Evolutionary conservation across 352 stramenopile species (phyloP).

Genomic region (Saprolegnia diclina): DNA sequence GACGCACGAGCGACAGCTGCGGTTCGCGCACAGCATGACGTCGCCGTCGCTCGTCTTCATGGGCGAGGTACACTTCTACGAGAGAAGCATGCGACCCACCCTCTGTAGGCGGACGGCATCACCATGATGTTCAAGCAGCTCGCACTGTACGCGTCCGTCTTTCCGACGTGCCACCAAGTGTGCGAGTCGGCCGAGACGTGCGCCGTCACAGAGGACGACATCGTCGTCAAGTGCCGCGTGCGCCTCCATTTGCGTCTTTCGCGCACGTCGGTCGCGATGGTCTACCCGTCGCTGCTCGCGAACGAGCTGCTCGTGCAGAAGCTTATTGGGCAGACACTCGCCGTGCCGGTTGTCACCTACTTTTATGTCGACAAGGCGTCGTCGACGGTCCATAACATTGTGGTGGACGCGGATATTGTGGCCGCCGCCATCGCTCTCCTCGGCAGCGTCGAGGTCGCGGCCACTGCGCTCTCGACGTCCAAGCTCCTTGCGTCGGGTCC

Average conservation of each 20-base stretch:
- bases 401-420: not conserved
- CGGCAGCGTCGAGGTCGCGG: not conserved
- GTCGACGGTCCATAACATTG: not conserved
- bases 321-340: not conserved
- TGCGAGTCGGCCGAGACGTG: not conserved
- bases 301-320: slow-evolving; percentile 11
- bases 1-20: not conserved
- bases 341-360: not conserved
- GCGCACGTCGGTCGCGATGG: not conserved
- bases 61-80: not conserved
- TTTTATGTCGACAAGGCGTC: slow-evolving; percentile 1
- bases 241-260: slow-evolving; percentile 1
- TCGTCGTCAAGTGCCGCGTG: not conserved
- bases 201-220: not conserved
- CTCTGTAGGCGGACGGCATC: not conserved
- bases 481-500: too few relatives aligned
- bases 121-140: not conserved
- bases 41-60: not conserved
- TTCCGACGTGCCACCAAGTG: not conserved
- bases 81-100: too few relatives aligned
- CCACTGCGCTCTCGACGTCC: not conserved
- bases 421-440: not conserved
- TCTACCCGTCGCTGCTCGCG: slow-evolving; percentile 7
- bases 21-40: not conserved
- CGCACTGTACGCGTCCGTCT: not conserved